These are phyloP conservation scores for Alternaria burnsii DNA, from an alignment of 2,329 filamentous ascomycete species.

Conservation along the genomic window DNA sequence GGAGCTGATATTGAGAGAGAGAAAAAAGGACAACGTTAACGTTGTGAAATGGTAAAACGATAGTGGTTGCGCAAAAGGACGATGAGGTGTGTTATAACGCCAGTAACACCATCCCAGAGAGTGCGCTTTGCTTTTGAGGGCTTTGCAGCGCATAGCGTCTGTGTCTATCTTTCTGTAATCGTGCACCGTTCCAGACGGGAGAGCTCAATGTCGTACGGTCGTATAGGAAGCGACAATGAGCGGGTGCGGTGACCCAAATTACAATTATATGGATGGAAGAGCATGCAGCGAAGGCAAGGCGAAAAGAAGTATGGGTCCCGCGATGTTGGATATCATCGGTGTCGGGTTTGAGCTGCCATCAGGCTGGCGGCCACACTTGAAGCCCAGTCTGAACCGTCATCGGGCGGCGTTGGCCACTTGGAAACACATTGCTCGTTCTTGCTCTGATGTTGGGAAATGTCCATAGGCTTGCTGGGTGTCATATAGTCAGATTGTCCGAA, in stretches of 20 bases:
- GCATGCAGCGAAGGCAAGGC: constrained; percentile 37
- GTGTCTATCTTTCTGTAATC: constrained; percentile 35
- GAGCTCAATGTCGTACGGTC: constrained; percentile 45
- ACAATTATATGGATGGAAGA: constrained; percentile 43
- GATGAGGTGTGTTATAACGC: constrained; percentile 30
- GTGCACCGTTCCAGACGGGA: constrained; percentile 51
- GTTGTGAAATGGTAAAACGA: constrained; percentile 35
- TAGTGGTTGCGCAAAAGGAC: constrained; percentile 30
- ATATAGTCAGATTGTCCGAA: constrained; percentile 72
- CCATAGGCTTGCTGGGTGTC: constrained; percentile 73
- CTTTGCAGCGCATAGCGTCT: constrained; percentile 30
- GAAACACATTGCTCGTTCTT: constrained; percentile 61
- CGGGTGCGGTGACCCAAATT: constrained; percentile 41
- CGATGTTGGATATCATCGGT: constrained; percentile 39
- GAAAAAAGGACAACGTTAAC: constrained; percentile 24
- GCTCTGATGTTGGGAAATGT: constrained; percentile 60
- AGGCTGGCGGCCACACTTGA: constrained; percentile 80
- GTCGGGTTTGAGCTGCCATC: constrained; percentile 49
- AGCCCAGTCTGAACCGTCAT: constrained; percentile 86
- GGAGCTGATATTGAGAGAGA: constrained; percentile 23
- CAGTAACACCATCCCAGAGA: constrained; percentile 40
- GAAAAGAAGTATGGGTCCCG: constrained; percentile 23
- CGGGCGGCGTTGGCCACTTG: constrained; percentile 95
- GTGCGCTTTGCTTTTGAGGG: constrained; percentile 38
- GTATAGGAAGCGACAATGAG: constrained; percentile 43